These are phyloP conservation scores for Malus domestica DNA, from an alignment of 306 rosid genomes.

Conservation along the genomic window ASM211411v1 NC_041794.1:25193001-25193500, in stretches of 20 bases:
- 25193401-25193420: conserved; percentile 13
- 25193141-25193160: neutral
- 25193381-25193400: neutral
- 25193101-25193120: neutral
- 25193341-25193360: neutral
- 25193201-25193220: conserved; percentile 99
- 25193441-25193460: conserved; percentile 97
- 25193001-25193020: conserved; percentile 99
- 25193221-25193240: conserved; percentile 98
- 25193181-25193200: conserved; percentile 97
- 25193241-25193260: conserved; percentile 96
- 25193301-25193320: conserved; percentile 98
- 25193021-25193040: conserved; percentile 98
- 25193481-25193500: conserved; percentile 92
- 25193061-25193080: neutral
- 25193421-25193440: conserved; percentile 99
- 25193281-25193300: conserved; percentile 99
- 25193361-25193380: neutral
- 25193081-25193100: neutral
- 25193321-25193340: neutral
- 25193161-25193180: conserved; percentile 96
- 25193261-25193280: conserved; percentile 99
- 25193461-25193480: conserved; percentile 93
- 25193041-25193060: conserved; percentile 95
- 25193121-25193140: neutral